These are phyloP conservation scores for Hawksworthiomyces lignivorus DNA, from an alignment of 2,329 filamentous ascomycete species.

Conservation along the genomic window DNA sequence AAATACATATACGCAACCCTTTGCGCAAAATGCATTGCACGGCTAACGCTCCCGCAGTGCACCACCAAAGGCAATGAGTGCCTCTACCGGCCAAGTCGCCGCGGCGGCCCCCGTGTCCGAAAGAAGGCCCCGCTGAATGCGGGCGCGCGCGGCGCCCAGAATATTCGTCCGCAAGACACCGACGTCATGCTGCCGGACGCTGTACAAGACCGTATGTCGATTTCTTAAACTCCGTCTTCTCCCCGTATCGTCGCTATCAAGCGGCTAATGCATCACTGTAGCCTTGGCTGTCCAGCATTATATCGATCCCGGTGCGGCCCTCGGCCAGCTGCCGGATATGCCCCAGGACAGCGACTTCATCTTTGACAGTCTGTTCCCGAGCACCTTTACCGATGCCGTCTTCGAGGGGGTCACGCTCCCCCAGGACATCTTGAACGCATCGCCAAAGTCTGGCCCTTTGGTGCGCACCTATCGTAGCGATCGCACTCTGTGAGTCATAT, in stretches of 20 bases:
- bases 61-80: constrained; percentile 32
- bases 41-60: constrained; percentile 22
- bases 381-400: constrained; percentile 12
- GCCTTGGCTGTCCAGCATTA: constrained; percentile 30
- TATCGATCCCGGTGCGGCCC: constrained; percentile 39
- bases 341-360: constrained; percentile 40
- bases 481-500: constrained; percentile 29
- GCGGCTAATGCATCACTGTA: constrained; percentile 7
- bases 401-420: constrained; percentile 14
- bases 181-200: constrained; percentile 20
- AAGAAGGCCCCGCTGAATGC: constrained; percentile 27
- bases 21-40: too few relatives aligned
- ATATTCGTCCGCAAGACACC: constrained; percentile 13
- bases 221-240: too few relatives aligned
- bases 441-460: constrained; percentile 21
- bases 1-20: too few relatives aligned
- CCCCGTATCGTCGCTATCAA: too few relatives aligned
- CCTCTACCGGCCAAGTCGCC: constrained; percentile 34
- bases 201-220: constrained; percentile 6
- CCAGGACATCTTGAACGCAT: constrained; percentile 11
- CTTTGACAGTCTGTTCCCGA: constrained; percentile 35
- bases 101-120: constrained; percentile 35
- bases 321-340: constrained; percentile 37
- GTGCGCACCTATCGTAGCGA: constrained; percentile 35
- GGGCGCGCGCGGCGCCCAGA: constrained; percentile 15